Evolutionary conservation across 164 flowering plant species (phyloP), one percentile per base, ranked within the genome.

Genomic region (Platanus orientalis): DNA sequence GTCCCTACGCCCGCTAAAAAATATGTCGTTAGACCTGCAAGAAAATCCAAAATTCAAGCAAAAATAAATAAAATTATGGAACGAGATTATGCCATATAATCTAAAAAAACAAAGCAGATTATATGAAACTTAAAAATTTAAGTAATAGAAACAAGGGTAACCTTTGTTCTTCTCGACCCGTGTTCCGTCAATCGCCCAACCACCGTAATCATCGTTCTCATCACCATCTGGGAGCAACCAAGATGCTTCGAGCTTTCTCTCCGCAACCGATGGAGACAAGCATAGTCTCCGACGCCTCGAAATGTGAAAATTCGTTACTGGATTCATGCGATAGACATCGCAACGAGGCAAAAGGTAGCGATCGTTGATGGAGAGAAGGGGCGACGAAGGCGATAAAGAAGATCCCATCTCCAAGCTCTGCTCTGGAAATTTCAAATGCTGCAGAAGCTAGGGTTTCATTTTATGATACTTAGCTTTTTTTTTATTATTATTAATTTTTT

Each of bases 181-280:
- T 54, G 78, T 21, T 27, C 82, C 82, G n/a, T 60, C 65, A 39
- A 72, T 29, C 10, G 74, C 83, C 90, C 90, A 85, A 54, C 90
- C 90, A 29, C 80, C 81, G 28, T 47, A 79, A 28, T 70, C 75
- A 32, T 74, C 78, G 28, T 20, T 42, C 1, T 69, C 54, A 25
- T 57, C 64, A 47, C n/a, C 53, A 16, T 73, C 75, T 1, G 78
- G 67, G 36, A 76, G 57, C 36, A 63, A 62, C 86, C 83, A 80
- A 21, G 83, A 77, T 57, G 73, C 51, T 27, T 65, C 71, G 36
- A 69, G 64, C 60, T 26, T 61, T 39, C 60, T 62, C 40, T 58
- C 65, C 13, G 68, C 24, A 52, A 72, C 47, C 3, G 79, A 76
- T 27, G 79, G 72, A 23, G 21, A 54, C n/a, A 63, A 60, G 60